These are phyloP conservation scores for Saksenaea vasiformis DNA, from an alignment of 371 early-diverging fungal genomes.

Conservation along the genomic window DNA sequence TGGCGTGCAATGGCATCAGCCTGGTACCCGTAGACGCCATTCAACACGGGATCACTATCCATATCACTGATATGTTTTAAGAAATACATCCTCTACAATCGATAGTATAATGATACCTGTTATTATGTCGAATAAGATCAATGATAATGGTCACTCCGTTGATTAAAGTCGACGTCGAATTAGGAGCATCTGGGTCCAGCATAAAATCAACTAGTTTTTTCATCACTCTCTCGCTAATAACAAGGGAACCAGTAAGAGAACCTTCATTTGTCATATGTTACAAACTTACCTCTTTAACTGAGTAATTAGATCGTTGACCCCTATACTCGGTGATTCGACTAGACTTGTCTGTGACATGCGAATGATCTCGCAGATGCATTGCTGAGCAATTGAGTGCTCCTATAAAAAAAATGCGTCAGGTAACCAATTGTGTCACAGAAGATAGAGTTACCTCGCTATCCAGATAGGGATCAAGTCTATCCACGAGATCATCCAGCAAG, in stretches of 20 bases:
- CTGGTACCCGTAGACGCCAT: conserved; percentile 32
- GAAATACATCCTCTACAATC: background rate
- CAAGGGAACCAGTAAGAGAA: background rate
- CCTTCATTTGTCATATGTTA: background rate
- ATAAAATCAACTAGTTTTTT: conserved; percentile 77
- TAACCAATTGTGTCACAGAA: background rate
- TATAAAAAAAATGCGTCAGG: conserved; percentile 20
- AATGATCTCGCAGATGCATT: conserved; percentile 88
- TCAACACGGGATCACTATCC: conserved; percentile 29
- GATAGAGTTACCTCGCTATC: conserved; percentile 60
- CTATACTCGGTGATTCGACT: conserved; percentile 68
- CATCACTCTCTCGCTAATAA: conserved; percentile 62
- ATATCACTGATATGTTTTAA: conserved; percentile 20
- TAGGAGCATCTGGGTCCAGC: conserved; percentile 78
- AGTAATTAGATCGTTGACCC: conserved; percentile 64
- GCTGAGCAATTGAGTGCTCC: conserved; percentile 84
- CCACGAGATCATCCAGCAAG: conserved; percentile 74
- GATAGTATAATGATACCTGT: conserved; percentile 40
- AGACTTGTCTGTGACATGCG: conserved; percentile 79
- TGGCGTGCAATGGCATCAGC: conserved; percentile 1
- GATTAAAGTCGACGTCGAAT: conserved; percentile 78
- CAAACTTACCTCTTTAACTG: conserved; percentile 71
- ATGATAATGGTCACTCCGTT: conserved; percentile 92
- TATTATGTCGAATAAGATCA: conserved; percentile 93
- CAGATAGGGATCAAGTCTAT: conserved; percentile 74